Evolutionary conservation across 108 stramenopile species (phyloP).

Genomic region (Phaeodactylum tricornutum): DNA sequence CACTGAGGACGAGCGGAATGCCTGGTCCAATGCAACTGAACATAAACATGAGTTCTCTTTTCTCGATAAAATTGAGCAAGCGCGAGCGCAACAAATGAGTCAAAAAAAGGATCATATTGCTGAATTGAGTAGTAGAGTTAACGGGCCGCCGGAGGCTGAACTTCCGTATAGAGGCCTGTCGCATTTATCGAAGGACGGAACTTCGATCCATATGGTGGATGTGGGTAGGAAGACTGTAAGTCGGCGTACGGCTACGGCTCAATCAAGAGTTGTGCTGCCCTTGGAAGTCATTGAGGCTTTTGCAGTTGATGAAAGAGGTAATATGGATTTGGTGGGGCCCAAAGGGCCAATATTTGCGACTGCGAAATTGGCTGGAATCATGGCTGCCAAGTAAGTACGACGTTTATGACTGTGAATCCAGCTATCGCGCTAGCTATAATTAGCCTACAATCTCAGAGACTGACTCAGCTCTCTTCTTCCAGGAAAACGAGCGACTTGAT

Average conservation of each 20-base stretch:
- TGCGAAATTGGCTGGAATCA: conserved; percentile 76
- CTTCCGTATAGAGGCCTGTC: conserved; percentile 38
- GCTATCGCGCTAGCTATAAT: no score
- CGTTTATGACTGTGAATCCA: background rate
- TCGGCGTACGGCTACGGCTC: conserved; percentile 47
- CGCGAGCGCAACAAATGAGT: conserved; percentile 7
- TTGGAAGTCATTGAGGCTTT: conserved; percentile 49
- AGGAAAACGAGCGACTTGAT: conserved; percentile 75
- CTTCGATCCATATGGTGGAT: conserved; percentile 64
- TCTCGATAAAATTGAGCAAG: conserved; percentile 13
- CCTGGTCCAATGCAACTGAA: conserved; percentile 34
- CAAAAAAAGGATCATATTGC: no score
- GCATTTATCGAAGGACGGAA: conserved; percentile 40
- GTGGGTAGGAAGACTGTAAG: conserved; percentile 58
- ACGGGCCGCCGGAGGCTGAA: background rate
- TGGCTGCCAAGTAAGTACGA: conserved; percentile 72
- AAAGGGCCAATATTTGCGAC: conserved; percentile 81
- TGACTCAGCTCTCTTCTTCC: conserved; percentile 1
- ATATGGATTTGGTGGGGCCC: conserved; percentile 43
- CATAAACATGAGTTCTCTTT: conserved; percentile 2
- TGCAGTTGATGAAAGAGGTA: background rate
- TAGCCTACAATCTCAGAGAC: no score
- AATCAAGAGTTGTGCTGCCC: conserved; percentile 55
- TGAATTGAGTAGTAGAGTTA: conserved; percentile 1
- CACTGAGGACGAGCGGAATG: conserved; percentile 43